A percentile compares a stretch with the other conserved stretches of the same genome.
These are phyloP conservation scores for Crotalaria pallida DNA, from an alignment of 306 rosid genomes.

Conservation along the genomic window DNA sequence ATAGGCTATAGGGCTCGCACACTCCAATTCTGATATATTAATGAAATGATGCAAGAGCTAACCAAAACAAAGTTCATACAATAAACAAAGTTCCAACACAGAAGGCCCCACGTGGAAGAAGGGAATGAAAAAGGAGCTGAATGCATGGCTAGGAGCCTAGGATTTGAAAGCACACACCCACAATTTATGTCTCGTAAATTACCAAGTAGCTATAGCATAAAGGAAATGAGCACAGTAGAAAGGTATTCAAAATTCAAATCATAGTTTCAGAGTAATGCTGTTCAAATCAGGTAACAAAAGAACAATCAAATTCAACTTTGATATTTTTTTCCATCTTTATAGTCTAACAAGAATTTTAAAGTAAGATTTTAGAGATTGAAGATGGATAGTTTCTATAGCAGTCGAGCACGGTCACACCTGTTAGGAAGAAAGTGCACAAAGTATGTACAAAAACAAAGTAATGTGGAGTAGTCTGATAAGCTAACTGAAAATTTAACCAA, in stretches of 20 bases:
- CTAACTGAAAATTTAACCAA: constrained; percentile 16
- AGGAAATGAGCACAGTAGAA: neutral
- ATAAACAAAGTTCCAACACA: too few species aligned
- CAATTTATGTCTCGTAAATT: too few species aligned
- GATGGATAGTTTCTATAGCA: neutral
- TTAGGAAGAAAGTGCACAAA: neutral
- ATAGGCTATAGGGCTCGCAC: too few species aligned
- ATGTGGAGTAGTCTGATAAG: neutral
- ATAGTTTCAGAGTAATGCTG: neutral
- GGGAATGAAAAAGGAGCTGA: too few species aligned
- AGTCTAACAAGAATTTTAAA: neutral
- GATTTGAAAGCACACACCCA: too few species aligned
- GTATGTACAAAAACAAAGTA: constrained; percentile 34
- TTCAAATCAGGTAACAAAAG: constrained; percentile 7
- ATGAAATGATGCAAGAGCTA: too few species aligned
- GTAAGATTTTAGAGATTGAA: neutral
- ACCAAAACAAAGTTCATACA: too few species aligned
- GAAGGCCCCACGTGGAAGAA: too few species aligned
- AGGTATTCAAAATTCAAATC: neutral
- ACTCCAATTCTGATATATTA: too few species aligned
- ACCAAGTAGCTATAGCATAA: neutral
- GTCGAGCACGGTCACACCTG: neutral
- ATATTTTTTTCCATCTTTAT: neutral
- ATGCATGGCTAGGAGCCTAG: too few species aligned
- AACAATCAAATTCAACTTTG: neutral